Evolutionary conservation across 768 basidiomycete genomes (phyloP).

Genomic region (Scleroderma bovista): DNA sequence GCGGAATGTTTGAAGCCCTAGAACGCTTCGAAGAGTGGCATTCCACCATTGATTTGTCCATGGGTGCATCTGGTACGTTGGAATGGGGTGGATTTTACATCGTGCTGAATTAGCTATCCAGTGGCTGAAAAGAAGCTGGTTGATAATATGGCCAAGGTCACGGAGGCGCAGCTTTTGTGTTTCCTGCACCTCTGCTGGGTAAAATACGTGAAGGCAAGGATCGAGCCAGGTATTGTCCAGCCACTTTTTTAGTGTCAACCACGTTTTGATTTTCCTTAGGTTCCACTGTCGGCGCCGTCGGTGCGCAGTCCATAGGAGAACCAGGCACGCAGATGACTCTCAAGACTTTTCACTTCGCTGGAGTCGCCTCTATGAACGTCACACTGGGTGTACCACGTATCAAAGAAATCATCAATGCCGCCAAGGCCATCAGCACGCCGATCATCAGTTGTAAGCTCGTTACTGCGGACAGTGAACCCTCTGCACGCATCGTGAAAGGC

Average conservation of each 20-base stretch:
- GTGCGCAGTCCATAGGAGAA: conserved; percentile 98
- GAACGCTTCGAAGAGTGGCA: conserved; percentile 75
- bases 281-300: conserved; percentile 97
- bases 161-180: conserved; percentile 64
- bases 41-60: conserved; percentile 64
- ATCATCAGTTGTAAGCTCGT: conserved; percentile 97
- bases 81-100: not conserved
- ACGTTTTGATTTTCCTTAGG: conserved; percentile 38
- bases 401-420: conserved; percentile 99
- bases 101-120: conserved; percentile 21
- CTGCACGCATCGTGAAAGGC: conserved; percentile 96
- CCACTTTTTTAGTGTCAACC: not conserved
- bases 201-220: conserved; percentile 91
- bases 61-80: conserved; percentile 65
- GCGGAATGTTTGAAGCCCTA: conserved; percentile 81
- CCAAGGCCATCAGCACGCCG: conserved; percentile 95
- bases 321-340: conserved; percentile 99
- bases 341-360: conserved; percentile 99
- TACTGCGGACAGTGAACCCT: conserved; percentile 79
- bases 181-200: conserved; percentile 89
- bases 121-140: conserved; percentile 68
- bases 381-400: conserved; percentile 99
- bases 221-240: conserved; percentile 74
- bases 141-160: conserved; percentile 90
- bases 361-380: conserved; percentile 99